Conservation (phyloP, 1,284 basidiomycete species). For the Singerocomus rubriflavus region DNA sequence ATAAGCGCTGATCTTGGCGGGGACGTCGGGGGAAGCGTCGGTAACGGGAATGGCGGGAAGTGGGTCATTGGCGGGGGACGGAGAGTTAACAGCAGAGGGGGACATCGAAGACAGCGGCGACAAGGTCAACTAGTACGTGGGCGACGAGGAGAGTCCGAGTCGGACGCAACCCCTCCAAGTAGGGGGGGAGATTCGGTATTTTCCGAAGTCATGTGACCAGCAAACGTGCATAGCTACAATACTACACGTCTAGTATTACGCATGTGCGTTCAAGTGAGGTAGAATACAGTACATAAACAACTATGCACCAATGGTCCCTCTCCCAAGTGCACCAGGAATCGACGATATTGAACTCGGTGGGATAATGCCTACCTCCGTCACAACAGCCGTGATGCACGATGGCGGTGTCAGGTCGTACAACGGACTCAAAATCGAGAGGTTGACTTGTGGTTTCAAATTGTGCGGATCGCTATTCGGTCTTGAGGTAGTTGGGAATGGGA, state of each 20-base stretch:
- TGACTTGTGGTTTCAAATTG: constrained; percentile 29
- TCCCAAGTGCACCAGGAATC: constrained; percentile 70
- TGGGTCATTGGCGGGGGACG: constrained; percentile 2
- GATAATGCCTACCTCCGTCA: constrained; percentile 92
- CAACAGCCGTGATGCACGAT: constrained; percentile 88
- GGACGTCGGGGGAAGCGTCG: constrained; percentile 21
- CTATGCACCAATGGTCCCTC: constrained; percentile 25
- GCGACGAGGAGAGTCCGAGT: constrained; percentile 7
- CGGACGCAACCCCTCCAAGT: constrained; percentile 2
- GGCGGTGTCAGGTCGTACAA: constrained; percentile 92
- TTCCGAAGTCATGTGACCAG: constrained; percentile 17
- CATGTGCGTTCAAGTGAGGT: neutral
- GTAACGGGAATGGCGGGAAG: constrained; percentile 31
- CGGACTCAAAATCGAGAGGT: constrained; percentile 76
- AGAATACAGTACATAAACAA: constrained; percentile 13
- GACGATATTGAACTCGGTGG: constrained; percentile 83
- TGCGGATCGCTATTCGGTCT: constrained; percentile 3
- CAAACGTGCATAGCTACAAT: constrained; percentile 20
- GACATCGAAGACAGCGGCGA: constrained; percentile 26
- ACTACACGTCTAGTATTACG: neutral
- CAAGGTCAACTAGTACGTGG: constrained; percentile 9
- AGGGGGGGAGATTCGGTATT: constrained; percentile 16
- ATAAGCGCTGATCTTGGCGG: constrained; percentile 84
- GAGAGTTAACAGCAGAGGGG: constrained; percentile 7
- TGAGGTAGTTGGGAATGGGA: constrained; percentile 30